Evolutionary conservation across 495 filamentous ascomycete species (phyloP), one percentile per base, ranked within the genome.

Genomic region (Trichocladium uniseriatum): DNA sequence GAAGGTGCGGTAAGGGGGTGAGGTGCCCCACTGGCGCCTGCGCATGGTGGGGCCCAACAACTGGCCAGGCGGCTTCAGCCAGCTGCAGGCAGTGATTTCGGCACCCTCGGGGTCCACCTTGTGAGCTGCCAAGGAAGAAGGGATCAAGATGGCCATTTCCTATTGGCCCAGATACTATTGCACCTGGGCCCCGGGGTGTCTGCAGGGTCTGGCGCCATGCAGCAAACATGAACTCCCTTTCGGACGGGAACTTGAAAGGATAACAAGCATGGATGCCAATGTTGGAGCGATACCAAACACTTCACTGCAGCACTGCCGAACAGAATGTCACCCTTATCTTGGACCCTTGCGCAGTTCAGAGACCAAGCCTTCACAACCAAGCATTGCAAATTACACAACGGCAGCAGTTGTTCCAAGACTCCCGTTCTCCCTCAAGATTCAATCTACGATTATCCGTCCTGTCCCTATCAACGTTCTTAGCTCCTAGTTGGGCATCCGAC

Each of bases 41-140:
- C 24, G 13, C 16, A 19, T 45, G 49, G 49, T 38, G 39, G 49
- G 46, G 27, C 28, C 35, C 21, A 36, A 39, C n/a, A n/a, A n/a
- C n/a, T n/a, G n/a, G n/a, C n/a, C n/a, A n/a, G n/a, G n/a, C n/a
- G n/a, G n/a, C n/a, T n/a, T n/a, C n/a, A n/a, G n/a, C n/a, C n/a
- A n/a, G n/a, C n/a, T n/a, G n/a, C n/a, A n/a, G n/a, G n/a, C n/a
- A n/a, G n/a, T 39, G 45, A 20, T 47, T 29, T 47, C 22, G 24
- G 40, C 49, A 51, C 48, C 48, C 49, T 45, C 35, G 49, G 49
- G 49, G 49, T 41, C 43, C 42, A 45, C 49, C 24, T 13, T 7
- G 34, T 16, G 32, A 29, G 9, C 28, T 21, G 41, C 41, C 41
- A 43, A 32, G 27, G n/a, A 18, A n/a, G 10, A 32, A 20, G 10